These are phyloP conservation scores for Cicer judaicum DNA, from an alignment of 306 rosid genomes.

Conservation along the genomic window DNA sequence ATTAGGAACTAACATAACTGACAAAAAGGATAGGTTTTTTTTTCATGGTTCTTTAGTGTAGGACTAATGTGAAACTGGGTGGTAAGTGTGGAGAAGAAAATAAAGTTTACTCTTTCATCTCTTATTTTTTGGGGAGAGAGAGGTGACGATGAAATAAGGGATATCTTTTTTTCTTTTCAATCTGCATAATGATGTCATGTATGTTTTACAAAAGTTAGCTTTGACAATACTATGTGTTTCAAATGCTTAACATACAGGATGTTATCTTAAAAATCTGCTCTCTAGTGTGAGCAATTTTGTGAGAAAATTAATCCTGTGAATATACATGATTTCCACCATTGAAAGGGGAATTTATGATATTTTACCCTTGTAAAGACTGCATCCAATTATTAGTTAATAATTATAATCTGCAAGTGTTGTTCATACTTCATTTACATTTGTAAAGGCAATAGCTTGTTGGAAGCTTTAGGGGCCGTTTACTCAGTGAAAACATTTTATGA, in stretches of 20 bases:
- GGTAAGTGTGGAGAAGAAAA: neutral
- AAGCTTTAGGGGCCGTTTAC: neutral
- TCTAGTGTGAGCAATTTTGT: neutral
- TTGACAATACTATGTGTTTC: neutral
- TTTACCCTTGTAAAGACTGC: neutral
- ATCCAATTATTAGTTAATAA: neutral
- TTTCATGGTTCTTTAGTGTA: neutral
- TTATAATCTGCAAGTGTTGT: neutral
- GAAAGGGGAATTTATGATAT: neutral
- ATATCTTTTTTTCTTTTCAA: neutral
- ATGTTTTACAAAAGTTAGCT: constrained; percentile 1
- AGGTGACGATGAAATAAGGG: neutral
- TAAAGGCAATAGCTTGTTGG: neutral
- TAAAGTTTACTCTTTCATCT: neutral
- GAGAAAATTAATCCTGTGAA: neutral
- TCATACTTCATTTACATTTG: neutral
- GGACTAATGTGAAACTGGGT: neutral
- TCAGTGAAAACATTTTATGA: too few relatives aligned
- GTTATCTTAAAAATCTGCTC: neutral
- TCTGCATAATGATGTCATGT: neutral
- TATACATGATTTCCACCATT: neutral
- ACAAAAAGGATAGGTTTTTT: neutral
- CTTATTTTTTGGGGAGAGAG: neutral
- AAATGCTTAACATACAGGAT: neutral
- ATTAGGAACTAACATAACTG: neutral